Evolutionary conservation across 331 rosid genomes (phyloP).

Genomic region (Phaseolus coccineus): DNA sequence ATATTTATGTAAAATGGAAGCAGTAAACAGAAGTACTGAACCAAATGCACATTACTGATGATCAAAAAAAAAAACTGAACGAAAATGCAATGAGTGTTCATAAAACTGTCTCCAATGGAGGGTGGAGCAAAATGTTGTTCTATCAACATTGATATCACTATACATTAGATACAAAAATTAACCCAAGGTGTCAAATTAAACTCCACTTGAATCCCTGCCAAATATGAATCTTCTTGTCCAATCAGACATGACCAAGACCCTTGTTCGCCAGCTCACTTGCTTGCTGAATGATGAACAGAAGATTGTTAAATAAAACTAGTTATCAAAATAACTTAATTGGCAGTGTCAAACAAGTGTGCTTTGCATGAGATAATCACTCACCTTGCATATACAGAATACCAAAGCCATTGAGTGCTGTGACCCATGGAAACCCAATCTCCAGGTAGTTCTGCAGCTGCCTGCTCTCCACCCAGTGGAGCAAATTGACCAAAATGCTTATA

Average conservation of each 20-base stretch:
- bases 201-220: conserved; percentile 91
- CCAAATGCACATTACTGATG: neutral
- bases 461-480: conserved; percentile 93
- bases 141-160: neutral
- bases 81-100: neutral
- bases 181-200: conserved; percentile 48
- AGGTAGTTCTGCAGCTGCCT: conserved; percentile 94
- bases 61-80: neutral
- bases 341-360: neutral
- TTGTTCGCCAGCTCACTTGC: conserved; percentile 99
- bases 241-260: conserved; percentile 80
- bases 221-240: conserved; percentile 88
- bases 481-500: conserved; percentile 97
- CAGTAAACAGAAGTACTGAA: conserved; percentile 10
- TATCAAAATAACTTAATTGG: neutral
- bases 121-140: conserved; percentile 6
- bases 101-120: conserved; percentile 8
- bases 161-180: conserved; percentile 38
- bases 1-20: conserved; percentile 10
- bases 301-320: conserved; percentile 19
- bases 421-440: conserved; percentile 98
- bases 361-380: conserved; percentile 31
- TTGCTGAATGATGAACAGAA: conserved; percentile 62
- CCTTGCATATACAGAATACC: conserved; percentile 99
- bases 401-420: conserved; percentile 95